Evolutionary conservation across 768 basidiomycete species (phyloP).

Genomic region (Leccinum barrowsii): DNA sequence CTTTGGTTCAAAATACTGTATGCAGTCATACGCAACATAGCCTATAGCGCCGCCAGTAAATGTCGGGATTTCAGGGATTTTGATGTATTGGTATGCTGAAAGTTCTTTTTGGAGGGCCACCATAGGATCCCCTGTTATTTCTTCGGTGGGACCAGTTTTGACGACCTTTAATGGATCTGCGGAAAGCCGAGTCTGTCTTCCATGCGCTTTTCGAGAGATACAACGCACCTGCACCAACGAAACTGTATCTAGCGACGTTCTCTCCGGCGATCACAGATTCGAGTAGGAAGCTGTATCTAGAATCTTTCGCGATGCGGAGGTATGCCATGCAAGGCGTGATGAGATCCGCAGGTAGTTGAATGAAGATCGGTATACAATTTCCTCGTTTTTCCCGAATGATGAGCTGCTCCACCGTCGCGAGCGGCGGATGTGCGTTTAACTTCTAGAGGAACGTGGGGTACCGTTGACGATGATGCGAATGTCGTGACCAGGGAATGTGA

Average conservation of each 20-base stretch:
- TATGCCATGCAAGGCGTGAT: conserved; percentile 97
- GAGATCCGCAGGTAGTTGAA: conserved; percentile 92
- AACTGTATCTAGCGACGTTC: conserved; percentile 89
- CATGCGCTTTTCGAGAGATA: background rate
- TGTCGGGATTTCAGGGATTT: conserved; percentile 86
- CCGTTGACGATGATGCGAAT: conserved; percentile 45
- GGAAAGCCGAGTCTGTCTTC: background rate
- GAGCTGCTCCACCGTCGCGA: conserved; percentile 71
- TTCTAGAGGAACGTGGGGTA: conserved; percentile 54
- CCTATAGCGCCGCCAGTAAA: conserved; percentile 98
- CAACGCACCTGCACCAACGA: conserved; percentile 86
- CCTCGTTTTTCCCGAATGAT: conserved; percentile 79
- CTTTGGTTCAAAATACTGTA: conserved; percentile 95
- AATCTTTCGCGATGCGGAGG: conserved; percentile 86
- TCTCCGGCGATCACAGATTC: conserved; percentile 92
- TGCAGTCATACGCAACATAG: conserved; percentile 94
- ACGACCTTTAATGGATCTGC: conserved; percentile 92
- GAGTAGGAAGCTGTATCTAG: conserved; percentile 90
- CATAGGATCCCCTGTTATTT: conserved; percentile 85
- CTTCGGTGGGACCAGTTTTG: conserved; percentile 82
- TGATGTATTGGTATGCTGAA: conserved; percentile 81
- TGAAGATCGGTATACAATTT: conserved; percentile 90
- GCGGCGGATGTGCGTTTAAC: conserved; percentile 65
- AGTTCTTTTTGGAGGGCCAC: conserved; percentile 81
- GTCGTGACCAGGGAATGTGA: background rate